Percentiles rank a stretch among this genome's conserved stretches.
Conservation (phyloP, 108 stramenopile species). For the Mediolabrus comicus region DNA sequence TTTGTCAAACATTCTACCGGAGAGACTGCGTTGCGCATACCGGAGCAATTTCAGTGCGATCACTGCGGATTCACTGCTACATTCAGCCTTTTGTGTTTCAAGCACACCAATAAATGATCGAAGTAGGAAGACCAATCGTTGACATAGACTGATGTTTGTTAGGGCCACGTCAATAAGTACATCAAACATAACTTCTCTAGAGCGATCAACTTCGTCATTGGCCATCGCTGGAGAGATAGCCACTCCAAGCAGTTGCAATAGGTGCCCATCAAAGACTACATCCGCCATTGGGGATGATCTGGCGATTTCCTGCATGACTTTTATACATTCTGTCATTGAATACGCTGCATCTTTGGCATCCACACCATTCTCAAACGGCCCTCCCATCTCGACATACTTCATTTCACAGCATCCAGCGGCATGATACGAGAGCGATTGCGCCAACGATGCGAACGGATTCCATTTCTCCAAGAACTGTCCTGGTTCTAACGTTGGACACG, state of each 20-base stretch:
- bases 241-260: constrained; percentile 42
- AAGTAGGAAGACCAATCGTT: constrained; percentile 52
- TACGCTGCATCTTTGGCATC: constrained; percentile 7
- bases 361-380: constrained; percentile 15
- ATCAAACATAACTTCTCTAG: constrained; percentile 36
- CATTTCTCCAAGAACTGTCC: constrained; percentile 12
- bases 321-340: constrained; percentile 9
- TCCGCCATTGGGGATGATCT: constrained; percentile 23
- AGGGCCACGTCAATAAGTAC: constrained; percentile 42
- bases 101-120: constrained; percentile 48
- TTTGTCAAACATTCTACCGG: constrained; percentile 38
- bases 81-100: constrained; percentile 24
- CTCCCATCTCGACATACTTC: constrained; percentile 17
- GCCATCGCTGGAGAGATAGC: constrained; percentile 25
- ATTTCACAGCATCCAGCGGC: constrained; percentile 40
- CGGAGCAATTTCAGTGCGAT: constrained; percentile 16
- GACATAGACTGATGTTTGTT: constrained; percentile 52
- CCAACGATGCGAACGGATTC: constrained; percentile 24
- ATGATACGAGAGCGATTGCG: constrained; percentile 32
- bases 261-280: constrained; percentile 39
- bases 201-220: background rate
- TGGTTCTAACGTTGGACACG: constrained; percentile 22
- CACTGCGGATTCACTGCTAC: background rate
- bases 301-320: constrained; percentile 27
- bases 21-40: constrained; percentile 39